Conservation (phyloP, 768 basidiomycete species). For the Amylocystis lapponica region DNA sequence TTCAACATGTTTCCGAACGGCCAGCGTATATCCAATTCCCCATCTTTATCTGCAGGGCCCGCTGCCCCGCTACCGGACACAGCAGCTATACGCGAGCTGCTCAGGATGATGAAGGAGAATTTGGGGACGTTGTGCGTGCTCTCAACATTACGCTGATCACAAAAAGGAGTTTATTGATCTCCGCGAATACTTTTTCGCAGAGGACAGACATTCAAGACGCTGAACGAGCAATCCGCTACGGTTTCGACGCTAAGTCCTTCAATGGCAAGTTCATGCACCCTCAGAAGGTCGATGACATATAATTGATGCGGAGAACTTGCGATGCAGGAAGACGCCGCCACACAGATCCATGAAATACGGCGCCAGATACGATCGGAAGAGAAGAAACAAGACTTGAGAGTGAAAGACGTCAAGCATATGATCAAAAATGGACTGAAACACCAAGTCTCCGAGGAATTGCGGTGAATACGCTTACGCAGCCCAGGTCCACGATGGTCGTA, state of each 20-base stretch:
- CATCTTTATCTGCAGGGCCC: no score
- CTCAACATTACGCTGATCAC: no score
- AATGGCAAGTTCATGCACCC: slow-evolving; percentile 20
- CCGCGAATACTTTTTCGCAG: slow-evolving; percentile 11
- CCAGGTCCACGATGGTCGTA: slow-evolving; percentile 1
- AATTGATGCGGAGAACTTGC: slow-evolving; percentile 1
- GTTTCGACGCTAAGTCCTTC: slow-evolving; percentile 24
- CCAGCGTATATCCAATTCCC: no score
- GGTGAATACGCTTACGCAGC: slow-evolving; percentile 20
- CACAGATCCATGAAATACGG: slow-evolving; percentile 18
- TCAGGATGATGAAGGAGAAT: slow-evolving; percentile 13
- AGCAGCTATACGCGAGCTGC: slow-evolving; percentile 7
- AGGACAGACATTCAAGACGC: slow-evolving; percentile 22
- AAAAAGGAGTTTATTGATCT: no score
- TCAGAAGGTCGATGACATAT: neutral
- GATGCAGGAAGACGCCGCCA: slow-evolving; percentile 13
- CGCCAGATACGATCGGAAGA: slow-evolving; percentile 20
- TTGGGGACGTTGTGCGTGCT: slow-evolving; percentile 12
- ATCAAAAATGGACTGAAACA: slow-evolving; percentile 23
- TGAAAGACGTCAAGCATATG: slow-evolving; percentile 25
- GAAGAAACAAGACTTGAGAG: slow-evolving; percentile 12
- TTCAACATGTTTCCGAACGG: no score
- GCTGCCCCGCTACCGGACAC: neutral
- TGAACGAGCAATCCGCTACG: slow-evolving; percentile 27
- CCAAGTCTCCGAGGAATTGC: slow-evolving; percentile 24